These are phyloP conservation scores for Parietichytrium sp. DNA, from an alignment of 108 stramenopile genomes.

Conservation along the genomic window DNA sequence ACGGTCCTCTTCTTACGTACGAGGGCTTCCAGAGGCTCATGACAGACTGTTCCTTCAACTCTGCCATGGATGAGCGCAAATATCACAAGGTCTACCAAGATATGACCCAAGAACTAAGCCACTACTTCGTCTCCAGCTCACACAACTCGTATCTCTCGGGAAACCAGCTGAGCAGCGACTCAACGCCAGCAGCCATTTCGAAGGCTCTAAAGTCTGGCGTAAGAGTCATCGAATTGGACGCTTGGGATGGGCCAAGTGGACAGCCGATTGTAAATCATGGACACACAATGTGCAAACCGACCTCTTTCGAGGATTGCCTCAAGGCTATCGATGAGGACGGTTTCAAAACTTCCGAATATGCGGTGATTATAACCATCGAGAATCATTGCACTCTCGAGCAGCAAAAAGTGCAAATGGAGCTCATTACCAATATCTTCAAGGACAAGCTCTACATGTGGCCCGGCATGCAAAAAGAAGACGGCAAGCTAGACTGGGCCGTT, in stretches of 20 bases:
- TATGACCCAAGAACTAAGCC: slow-evolving; percentile 71
- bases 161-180: slow-evolving; percentile 75
- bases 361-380: slow-evolving; percentile 90
- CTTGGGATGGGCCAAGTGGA: slow-evolving; percentile 77
- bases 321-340: slow-evolving; percentile 65
- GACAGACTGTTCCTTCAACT: slow-evolving; percentile 39
- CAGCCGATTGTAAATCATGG: slow-evolving; percentile 86
- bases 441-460: slow-evolving; percentile 67
- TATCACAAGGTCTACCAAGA: slow-evolving; percentile 50
- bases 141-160: slow-evolving; percentile 96
- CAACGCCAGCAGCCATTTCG: slow-evolving; percentile 73
- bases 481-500: slow-evolving; percentile 44
- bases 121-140: slow-evolving; percentile 86
- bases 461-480: slow-evolving; percentile 49
- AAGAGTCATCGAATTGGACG: slow-evolving; percentile 93
- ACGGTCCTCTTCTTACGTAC: not conserved
- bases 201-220: slow-evolving; percentile 78
- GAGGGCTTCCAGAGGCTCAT: slow-evolving; percentile 26
- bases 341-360: slow-evolving; percentile 64
- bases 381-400: slow-evolving; percentile 83
- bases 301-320: slow-evolving; percentile 73
- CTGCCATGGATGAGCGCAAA: slow-evolving; percentile 40
- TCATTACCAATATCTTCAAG: slow-evolving; percentile 60
- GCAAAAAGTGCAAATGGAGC: slow-evolving; percentile 76
- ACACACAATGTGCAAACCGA: slow-evolving; percentile 80